A percentile compares a stretch with the other conserved stretches of the same genome.
Conservation (phyloP, 1,139 yeast species). For the Magnusiomyces ingens region DNA sequence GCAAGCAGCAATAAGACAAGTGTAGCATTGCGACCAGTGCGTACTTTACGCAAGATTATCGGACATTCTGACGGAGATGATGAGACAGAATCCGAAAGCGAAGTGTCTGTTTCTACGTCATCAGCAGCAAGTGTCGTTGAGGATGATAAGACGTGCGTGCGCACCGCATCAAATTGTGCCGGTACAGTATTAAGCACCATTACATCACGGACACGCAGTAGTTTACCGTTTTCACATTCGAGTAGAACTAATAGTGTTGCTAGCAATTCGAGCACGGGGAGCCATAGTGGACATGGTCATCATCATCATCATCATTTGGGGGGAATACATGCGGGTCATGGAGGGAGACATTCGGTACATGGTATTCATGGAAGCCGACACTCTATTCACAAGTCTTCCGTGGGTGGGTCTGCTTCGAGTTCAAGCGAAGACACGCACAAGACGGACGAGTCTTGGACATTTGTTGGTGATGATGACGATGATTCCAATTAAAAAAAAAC, state of each 20-base stretch:
- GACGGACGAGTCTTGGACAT: conserved; percentile 7
- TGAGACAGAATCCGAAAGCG: not conserved
- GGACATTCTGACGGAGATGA: not conserved
- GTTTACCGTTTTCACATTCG: not conserved
- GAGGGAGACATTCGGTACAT: too few relatives aligned
- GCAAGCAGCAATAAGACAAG: not conserved
- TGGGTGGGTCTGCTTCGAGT: not conserved
- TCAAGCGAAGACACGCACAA: conserved; percentile 5
- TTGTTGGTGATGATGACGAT: conserved; percentile 2
- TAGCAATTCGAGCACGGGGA: not conserved
- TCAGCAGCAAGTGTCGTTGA: not conserved
- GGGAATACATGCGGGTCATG: not conserved
- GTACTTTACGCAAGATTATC: too few relatives aligned
- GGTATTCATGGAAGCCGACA: not conserved
- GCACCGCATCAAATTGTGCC: not conserved
- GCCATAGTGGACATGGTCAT: not conserved
- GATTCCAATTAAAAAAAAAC: not conserved
- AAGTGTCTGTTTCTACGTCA: not conserved
- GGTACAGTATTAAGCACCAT: not conserved
- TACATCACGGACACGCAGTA: not conserved
- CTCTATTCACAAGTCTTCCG: not conserved
- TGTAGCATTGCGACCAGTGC: not conserved
- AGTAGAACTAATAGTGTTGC: not conserved
- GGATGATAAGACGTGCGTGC: not conserved
- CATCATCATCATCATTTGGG: not conserved